Evolutionary conservation across 345 rosid genomes (phyloP).

Genomic region (Citrus unshiu): DNA sequence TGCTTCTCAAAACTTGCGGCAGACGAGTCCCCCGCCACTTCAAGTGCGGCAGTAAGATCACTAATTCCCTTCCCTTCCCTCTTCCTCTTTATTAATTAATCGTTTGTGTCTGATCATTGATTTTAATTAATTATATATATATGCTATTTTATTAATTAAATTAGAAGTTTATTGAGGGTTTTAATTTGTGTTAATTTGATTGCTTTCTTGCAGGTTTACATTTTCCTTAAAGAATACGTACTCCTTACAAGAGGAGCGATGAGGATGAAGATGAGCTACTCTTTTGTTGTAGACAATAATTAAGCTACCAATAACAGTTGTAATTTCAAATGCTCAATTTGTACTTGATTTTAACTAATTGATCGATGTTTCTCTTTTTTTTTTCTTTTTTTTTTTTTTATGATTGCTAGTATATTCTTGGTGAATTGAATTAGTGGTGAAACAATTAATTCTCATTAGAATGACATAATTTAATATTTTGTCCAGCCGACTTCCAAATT

Average conservation of each 20-base stretch:
- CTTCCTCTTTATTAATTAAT: no score
- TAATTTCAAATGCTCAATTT: background rate
- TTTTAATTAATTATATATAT: no score
- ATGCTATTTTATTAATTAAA: no score
- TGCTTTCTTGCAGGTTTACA: background rate
- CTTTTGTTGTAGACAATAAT: background rate
- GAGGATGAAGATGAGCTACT: background rate
- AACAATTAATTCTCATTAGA: no score
- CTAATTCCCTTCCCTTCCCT: no score
- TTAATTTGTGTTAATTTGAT: background rate
- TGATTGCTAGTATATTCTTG: no score
- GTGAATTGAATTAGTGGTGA: no score
- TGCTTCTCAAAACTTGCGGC: constrained; percentile 1
- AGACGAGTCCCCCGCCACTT: constrained; percentile 10
- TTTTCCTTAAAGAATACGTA: background rate
- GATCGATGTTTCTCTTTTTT: background rate
- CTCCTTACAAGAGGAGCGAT: background rate
- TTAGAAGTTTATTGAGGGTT: background rate
- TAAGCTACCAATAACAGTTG: no score
- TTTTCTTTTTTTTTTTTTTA: no score
- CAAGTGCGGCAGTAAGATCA: constrained; percentile 14
- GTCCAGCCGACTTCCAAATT: no score
- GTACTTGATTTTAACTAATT: background rate
- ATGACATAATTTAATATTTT: no score
- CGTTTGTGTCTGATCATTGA: no score